Evolutionary conservation across 768 basidiomycete species (phyloP), one percentile per base, ranked within the genome.

Genomic region (Podaxis sp.): DNA sequence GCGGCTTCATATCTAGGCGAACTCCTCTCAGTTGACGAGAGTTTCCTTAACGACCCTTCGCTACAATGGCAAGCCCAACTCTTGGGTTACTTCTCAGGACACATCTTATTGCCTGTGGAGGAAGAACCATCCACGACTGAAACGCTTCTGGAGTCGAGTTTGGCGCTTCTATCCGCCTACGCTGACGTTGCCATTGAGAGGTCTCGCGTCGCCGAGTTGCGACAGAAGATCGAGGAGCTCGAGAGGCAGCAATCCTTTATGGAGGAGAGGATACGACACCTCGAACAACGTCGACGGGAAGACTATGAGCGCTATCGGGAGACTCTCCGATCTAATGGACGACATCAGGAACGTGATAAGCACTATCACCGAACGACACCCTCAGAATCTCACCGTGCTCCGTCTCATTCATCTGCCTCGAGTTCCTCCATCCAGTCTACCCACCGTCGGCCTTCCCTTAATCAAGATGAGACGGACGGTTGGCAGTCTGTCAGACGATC

Each of bases 31-130:
- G 75, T 83, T 61, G 87, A 89, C 60, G 69, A 75, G 53, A 64
- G 68, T 36, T 60, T 85, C 28, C 69, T 86, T 12, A 67, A 71
- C 20, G 79, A 84, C 56, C 66, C 73, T 15, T 72, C 73, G 8
- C 69, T 87, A 46, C 82, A 83, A 65, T 90, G 88, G 87, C 84
- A 90, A 66, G 83, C 85, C 0, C 85, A 88, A 62, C 80, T 89
- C 2, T 78, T 90, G 24, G 73, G 78, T 2, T 80, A 87, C 56
- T 88, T 80, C 66, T 87, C 86, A 0, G 87, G 83, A 0, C 83
- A 89, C 60, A 72, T 85, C 56, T 81, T 87, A 65, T 69, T 81
- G 12, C 75, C 82, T 11, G 20, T 62, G 46, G 54, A 62, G 26
- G 61, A 62, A 50, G 61, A 56, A 38, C 36, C 61, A 22, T 56